Conservation (phyloP, 352 stramenopile genomes). For the Phytophthora palmivora region DNA sequence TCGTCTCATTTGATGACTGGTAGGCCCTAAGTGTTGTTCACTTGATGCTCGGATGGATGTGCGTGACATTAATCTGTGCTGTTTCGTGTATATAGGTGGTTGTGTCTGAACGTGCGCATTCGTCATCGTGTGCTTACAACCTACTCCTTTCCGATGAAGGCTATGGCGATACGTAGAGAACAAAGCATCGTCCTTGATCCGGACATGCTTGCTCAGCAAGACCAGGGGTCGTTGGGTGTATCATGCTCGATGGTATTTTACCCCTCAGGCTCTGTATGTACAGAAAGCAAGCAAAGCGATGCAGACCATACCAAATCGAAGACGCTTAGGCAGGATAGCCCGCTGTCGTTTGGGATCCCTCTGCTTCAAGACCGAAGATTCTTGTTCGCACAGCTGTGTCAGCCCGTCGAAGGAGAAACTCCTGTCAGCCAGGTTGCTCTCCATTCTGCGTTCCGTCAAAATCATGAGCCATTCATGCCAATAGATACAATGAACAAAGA, state of each 20-base stretch:
- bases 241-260: constrained; percentile 57
- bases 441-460: constrained; percentile 47
- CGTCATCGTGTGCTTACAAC: constrained; percentile 33
- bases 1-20: constrained; percentile 37
- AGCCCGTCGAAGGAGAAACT: constrained; percentile 38
- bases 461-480: constrained; percentile 38
- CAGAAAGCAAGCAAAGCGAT: constrained; percentile 3
- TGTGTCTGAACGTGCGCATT: constrained; percentile 47
- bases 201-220: constrained; percentile 34
- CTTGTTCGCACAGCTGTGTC: constrained; percentile 45
- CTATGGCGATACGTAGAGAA: constrained; percentile 16
- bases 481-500: constrained; percentile 2
- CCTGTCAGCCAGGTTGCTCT: constrained; percentile 45
- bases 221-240: constrained; percentile 36
- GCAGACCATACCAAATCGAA: not conserved
- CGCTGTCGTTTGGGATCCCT: constrained; percentile 45
- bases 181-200: constrained; percentile 40
- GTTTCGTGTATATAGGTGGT: constrained; percentile 21
- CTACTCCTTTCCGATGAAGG: constrained; percentile 46
- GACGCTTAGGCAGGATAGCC: not conserved
- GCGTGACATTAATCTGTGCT: constrained; percentile 8
- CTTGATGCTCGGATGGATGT: not conserved
- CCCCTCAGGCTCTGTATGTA: constrained; percentile 5
- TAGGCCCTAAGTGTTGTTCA: constrained; percentile 16
- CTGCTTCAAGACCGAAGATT: constrained; percentile 41